Conservation (phyloP, 805 yeast species). For the Saccharomyces jurei region DNA sequence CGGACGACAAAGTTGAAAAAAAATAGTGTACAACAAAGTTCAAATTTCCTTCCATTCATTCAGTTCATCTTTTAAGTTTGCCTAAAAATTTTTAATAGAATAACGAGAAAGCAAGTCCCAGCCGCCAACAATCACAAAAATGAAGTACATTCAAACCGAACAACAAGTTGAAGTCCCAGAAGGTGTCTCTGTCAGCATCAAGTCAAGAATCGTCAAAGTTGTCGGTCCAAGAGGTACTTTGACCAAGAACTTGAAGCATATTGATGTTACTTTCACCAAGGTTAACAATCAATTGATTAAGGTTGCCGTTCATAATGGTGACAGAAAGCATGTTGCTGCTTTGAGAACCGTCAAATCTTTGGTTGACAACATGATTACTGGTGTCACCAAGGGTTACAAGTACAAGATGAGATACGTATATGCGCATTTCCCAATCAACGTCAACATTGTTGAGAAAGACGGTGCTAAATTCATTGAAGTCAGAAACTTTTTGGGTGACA, state of each 20-base stretch:
- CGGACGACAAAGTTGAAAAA: not conserved
- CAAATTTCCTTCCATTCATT: not conserved
- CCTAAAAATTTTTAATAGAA: no score
- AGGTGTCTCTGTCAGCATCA: slow-evolving; percentile 85
- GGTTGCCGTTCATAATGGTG: slow-evolving; percentile 95
- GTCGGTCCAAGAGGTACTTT: slow-evolving; percentile 97
- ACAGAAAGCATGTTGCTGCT: slow-evolving; percentile 99
- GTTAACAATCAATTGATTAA: slow-evolving; percentile 58
- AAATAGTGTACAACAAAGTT: not conserved
- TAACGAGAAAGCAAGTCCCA: not conserved
- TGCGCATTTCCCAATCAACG: slow-evolving; percentile 99
- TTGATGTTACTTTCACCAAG: slow-evolving; percentile 88
- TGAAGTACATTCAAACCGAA: slow-evolving; percentile 86
- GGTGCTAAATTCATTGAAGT: slow-evolving; percentile 76
- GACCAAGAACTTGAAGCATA: slow-evolving; percentile 85
- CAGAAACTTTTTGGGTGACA: slow-evolving; percentile 99
- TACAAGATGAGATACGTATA: slow-evolving; percentile 99
- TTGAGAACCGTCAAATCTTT: slow-evolving; percentile 97
- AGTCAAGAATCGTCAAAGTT: slow-evolving; percentile 83
- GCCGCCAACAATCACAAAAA: slow-evolving; percentile 16
- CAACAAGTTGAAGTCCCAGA: slow-evolving; percentile 81
- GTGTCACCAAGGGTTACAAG: slow-evolving; percentile 98
- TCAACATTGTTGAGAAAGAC: slow-evolving; percentile 77
- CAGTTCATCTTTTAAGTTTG: no score
- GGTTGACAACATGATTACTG: slow-evolving; percentile 87